Percentiles rank a stretch among this genome's conserved stretches.
Evolutionary conservation across 768 basidiomycete genomes (phyloP).

Genomic region (Hydnomerulius pinastri): DNA sequence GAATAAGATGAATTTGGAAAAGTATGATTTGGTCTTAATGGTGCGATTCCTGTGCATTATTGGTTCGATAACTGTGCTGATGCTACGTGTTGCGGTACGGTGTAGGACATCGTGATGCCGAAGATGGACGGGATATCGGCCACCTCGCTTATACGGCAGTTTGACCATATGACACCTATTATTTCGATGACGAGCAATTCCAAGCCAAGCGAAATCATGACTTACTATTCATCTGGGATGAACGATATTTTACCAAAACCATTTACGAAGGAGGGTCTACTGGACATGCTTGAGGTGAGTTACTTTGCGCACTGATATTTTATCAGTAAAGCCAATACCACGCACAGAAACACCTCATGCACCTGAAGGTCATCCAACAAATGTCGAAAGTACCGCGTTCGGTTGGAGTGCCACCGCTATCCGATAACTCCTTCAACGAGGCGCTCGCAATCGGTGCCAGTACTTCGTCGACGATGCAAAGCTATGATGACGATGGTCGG

Average conservation of each 20-base stretch:
- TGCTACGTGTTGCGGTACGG: neutral
- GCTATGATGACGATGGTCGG: conserved; percentile 44
- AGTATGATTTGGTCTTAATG: conserved; percentile 97
- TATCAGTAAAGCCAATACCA: neutral
- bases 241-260: conserved; percentile 97
- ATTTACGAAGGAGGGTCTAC: conserved; percentile 90
- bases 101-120: conserved; percentile 93
- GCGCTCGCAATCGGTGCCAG: conserved; percentile 48
- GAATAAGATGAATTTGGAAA: conserved; percentile 93
- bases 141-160: conserved; percentile 91
- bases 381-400: conserved; percentile 67
- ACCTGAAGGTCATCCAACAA: conserved; percentile 84
- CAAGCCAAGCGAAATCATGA: conserved; percentile 90
- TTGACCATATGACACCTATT: conserved; percentile 94
- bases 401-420: conserved; percentile 62
- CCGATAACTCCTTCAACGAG: conserved; percentile 55
- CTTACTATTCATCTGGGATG: conserved; percentile 77
- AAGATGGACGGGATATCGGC: conserved; percentile 87
- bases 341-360: conserved; percentile 78
- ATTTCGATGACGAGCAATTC: conserved; percentile 98
- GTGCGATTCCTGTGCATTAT: conserved; percentile 44
- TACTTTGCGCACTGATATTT: neutral
- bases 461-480: conserved; percentile 29
- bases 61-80: neutral
- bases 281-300: conserved; percentile 87